These are phyloP conservation scores for Astraeus odoratus DNA, from an alignment of 768 basidiomycete species.

Conservation along the genomic window DNA sequence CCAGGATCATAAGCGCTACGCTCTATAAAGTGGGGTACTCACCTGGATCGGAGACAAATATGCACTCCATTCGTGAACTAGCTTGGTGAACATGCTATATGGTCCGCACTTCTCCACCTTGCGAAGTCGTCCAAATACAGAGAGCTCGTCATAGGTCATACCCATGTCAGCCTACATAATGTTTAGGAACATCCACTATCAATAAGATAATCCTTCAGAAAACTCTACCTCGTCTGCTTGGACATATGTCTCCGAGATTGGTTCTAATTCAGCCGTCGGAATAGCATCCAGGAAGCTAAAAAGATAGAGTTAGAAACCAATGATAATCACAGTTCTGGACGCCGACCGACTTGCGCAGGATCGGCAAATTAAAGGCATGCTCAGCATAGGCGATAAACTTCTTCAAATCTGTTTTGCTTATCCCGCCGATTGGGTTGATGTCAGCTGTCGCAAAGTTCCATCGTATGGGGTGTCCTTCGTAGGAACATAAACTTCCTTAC, in stretches of 20 bases:
- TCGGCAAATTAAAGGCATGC: conserved; percentile 73
- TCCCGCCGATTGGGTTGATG: conserved; percentile 96
- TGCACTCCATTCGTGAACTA: conserved; percentile 90
- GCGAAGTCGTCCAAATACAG: conserved; percentile 85
- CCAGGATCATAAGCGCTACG: background rate
- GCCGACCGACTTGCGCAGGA: conserved; percentile 61
- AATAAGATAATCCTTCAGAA: background rate
- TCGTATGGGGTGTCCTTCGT: conserved; percentile 2
- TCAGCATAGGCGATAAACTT: conserved; percentile 87
- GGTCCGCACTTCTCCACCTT: conserved; percentile 98
- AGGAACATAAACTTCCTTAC: conserved; percentile 27
- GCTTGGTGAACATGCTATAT: conserved; percentile 94
- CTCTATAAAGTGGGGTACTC: conserved; percentile 3
- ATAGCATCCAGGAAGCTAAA: conserved; percentile 83
- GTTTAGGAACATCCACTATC: background rate
- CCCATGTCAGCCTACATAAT: conserved; percentile 84
- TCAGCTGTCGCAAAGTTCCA: conserved; percentile 54
- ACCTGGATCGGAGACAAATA: conserved; percentile 81
- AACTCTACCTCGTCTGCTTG: conserved; percentile 84
- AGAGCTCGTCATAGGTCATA: conserved; percentile 97
- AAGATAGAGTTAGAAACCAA: background rate
- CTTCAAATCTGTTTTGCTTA: conserved; percentile 97
- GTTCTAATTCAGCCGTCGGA: conserved; percentile 95
- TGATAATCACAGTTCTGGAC: background rate
- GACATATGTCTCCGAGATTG: conserved; percentile 88